Evolutionary conservation across 2,329 filamentous ascomycete genomes (phyloP).

Genomic region (Ophiognomonia clavigignenti-juglandacearum): DNA sequence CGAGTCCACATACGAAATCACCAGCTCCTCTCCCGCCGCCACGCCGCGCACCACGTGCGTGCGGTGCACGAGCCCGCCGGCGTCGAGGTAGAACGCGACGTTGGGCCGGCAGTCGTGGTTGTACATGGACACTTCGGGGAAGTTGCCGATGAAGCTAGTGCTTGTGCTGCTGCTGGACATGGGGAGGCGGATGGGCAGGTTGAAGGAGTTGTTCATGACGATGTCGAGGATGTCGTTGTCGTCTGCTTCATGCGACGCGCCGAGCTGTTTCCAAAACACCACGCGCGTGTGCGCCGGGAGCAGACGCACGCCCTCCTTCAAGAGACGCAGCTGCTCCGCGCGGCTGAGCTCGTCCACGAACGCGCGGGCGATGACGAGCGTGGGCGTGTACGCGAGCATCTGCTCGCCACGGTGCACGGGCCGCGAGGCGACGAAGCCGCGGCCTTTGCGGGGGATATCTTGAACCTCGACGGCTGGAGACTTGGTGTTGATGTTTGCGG

Average conservation of each 20-base stretch:
- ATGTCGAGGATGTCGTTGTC: conserved; percentile 14
- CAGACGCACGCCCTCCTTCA: conserved; percentile 4
- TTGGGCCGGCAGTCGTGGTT: conserved; percentile 40
- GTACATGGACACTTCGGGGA: conserved; percentile 32
- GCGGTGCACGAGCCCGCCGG: conserved; percentile 30
- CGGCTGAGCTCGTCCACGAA: conserved; percentile 10
- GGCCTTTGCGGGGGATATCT: conserved; percentile 9
- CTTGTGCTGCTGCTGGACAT: conserved; percentile 3
- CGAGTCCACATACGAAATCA: conserved; percentile 35
- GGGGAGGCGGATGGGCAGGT: conserved; percentile 7
- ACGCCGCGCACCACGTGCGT: conserved; percentile 31
- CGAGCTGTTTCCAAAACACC: conserved; percentile 11
- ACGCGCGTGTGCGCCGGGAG: conserved; percentile 4
- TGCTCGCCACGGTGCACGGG: conserved; percentile 11
- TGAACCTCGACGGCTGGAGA: not conserved
- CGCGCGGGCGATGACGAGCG: conserved; percentile 9
- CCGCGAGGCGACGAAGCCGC: conserved; percentile 4
- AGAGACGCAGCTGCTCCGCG: conserved; percentile 7
- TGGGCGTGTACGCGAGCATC: conserved; percentile 11
- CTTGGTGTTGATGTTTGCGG: conserved; percentile 3
- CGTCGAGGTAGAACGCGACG: conserved; percentile 30
- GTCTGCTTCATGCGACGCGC: conserved; percentile 7
- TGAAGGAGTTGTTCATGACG: conserved; percentile 17
- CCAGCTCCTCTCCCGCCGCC: conserved; percentile 31
- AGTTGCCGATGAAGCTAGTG: conserved; percentile 23